Evolutionary conservation across 306 rosid species (phyloP).

Genomic region (Prunus fruticosa): DNA sequence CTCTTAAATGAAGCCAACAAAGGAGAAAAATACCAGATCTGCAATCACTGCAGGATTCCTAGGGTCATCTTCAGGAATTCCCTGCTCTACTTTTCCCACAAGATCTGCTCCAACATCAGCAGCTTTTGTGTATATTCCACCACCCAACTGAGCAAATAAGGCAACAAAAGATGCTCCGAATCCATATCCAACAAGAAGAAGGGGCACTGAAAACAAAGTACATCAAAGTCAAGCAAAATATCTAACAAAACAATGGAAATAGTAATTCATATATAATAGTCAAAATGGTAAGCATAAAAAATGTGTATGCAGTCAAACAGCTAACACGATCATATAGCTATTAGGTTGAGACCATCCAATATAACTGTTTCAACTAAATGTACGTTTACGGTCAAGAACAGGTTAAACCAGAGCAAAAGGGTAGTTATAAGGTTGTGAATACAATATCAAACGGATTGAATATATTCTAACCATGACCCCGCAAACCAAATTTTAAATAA

Average conservation of each 20-base stretch:
- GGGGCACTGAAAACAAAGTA: slow-evolving; percentile 72
- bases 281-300: neutral
- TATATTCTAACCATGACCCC: neutral
- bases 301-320: neutral
- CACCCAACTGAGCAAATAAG: slow-evolving; percentile 96
- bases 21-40: slow-evolving; percentile 69
- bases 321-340: neutral
- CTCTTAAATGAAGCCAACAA: slow-evolving; percentile 13
- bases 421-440: neutral
- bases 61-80: slow-evolving; percentile 99
- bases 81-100: slow-evolving; percentile 98
- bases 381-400: neutral
- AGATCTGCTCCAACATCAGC: slow-evolving; percentile 99
- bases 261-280: neutral
- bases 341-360: neutral
- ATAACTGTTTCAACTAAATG: neutral
- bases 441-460: neutral
- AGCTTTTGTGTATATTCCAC: slow-evolving; percentile 96
- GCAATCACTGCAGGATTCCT: slow-evolving; percentile 99
- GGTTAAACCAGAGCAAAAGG: neutral
- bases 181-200: slow-evolving; percentile 98
- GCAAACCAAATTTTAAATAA: neutral
- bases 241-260: slow-evolving; percentile 3
- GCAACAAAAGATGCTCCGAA: slow-evolving; percentile 99
- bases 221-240: slow-evolving; percentile 23